A percentile compares a stretch with the other conserved stretches of the same genome.
Conservation (phyloP, 1,284 basidiomycete species). For the Grifola frondosa region DNA sequence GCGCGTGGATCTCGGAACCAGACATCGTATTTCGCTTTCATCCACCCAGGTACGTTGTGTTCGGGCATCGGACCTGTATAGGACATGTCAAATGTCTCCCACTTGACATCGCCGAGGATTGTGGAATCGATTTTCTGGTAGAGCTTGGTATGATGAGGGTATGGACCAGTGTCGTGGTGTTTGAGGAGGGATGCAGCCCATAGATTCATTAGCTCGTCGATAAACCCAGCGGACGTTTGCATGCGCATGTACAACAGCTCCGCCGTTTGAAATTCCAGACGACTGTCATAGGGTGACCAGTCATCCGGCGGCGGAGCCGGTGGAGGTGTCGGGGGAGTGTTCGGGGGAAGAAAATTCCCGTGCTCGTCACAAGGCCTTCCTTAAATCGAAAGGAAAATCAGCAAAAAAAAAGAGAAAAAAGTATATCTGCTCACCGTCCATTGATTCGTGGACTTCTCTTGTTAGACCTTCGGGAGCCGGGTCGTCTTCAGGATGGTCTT, state of each 20-base stretch:
- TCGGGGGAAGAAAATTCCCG: slow-evolving; percentile 1
- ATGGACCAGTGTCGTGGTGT: slow-evolving; percentile 13
- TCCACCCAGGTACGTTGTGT: slow-evolving; percentile 18
- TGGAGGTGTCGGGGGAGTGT: not conserved
- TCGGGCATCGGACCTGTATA: slow-evolving; percentile 13
- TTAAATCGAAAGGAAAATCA: too few species aligned
- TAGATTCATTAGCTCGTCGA: slow-evolving; percentile 10
- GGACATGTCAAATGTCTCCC: slow-evolving; percentile 19
- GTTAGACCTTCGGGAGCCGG: too few species aligned
- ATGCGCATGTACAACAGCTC: slow-evolving; percentile 8
- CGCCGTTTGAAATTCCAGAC: slow-evolving; percentile 8
- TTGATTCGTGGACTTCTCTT: too few species aligned
- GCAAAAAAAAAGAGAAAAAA: too few species aligned
- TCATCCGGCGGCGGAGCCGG: slow-evolving; percentile 1
- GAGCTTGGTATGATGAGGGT: slow-evolving; percentile 14
- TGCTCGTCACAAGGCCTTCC: slow-evolving; percentile 4
- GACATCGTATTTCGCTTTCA: slow-evolving; percentile 17
- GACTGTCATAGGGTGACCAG: slow-evolving; percentile 11
- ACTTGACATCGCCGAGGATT: slow-evolving; percentile 21
- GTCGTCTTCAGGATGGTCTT: too few species aligned
- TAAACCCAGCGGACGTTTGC: not conserved
- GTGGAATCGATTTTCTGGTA: slow-evolving; percentile 21
- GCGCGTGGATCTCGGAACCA: slow-evolving; percentile 18
- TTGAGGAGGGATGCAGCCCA: slow-evolving; percentile 1
- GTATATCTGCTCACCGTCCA: too few species aligned